Evolutionary conservation across 2,329 filamentous ascomycete species (phyloP).

Genomic region (Blastomyces gilchristii): DNA sequence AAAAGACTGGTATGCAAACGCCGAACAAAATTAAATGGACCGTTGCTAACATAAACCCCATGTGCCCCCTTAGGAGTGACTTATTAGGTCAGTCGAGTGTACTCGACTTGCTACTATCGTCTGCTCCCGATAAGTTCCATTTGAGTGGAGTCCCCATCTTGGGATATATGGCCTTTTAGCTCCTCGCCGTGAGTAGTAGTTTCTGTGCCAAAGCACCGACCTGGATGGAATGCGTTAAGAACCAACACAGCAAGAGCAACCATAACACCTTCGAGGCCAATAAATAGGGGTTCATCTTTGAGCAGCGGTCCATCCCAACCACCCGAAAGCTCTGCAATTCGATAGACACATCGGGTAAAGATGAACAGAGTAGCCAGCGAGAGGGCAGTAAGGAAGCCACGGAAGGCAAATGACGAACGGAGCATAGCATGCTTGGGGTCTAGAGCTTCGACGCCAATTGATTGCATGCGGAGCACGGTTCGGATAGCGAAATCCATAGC

Average conservation of each 20-base stretch:
- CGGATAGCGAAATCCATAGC: conserved; percentile 40
- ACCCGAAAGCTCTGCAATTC: conserved; percentile 41
- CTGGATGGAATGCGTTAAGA: conserved; percentile 42
- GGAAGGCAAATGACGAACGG: conserved; percentile 29
- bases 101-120: background rate
- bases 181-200: conserved; percentile 7
- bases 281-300: conserved; percentile 42
- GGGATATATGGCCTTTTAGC: background rate
- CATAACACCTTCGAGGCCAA: conserved; percentile 47
- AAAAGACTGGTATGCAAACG: background rate
- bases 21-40: background rate
- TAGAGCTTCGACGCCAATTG: conserved; percentile 10
- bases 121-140: background rate
- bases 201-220: conserved; percentile 15
- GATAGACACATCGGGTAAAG: conserved; percentile 41
- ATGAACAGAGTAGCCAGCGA: conserved; percentile 36
- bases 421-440: conserved; percentile 11
- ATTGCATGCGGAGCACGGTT: conserved; percentile 12
- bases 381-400: conserved; percentile 33
- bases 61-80: background rate
- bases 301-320: conserved; percentile 41
- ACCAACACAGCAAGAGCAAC: conserved; percentile 38
- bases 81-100: background rate
- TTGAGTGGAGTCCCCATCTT: background rate
- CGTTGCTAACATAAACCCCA: background rate